Conservation (phyloP, 2,329 filamentous ascomycete species). For the Simplicillium sp. region DNA sequence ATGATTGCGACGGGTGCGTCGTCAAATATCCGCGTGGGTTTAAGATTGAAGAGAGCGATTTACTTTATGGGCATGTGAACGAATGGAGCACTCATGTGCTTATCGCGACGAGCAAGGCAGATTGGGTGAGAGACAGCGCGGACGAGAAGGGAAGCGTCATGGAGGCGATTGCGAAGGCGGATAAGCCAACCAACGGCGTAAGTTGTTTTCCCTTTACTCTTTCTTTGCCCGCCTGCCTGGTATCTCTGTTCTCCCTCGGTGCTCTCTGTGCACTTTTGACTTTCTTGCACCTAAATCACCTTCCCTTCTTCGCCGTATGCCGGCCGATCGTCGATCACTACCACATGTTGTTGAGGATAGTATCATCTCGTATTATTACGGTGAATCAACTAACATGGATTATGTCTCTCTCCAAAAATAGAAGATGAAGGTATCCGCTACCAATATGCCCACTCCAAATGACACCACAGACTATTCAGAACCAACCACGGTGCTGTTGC, state of each 20-base stretch:
- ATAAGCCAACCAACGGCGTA: constrained; percentile 60
- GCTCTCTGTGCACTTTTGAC: too few relatives aligned
- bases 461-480: constrained; percentile 52
- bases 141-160: constrained; percentile 83
- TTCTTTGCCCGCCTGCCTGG: too few relatives aligned
- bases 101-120: constrained; percentile 89
- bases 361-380: too few relatives aligned
- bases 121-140: constrained; percentile 84
- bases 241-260: too few relatives aligned
- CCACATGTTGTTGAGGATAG: too few relatives aligned
- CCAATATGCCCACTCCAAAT: constrained; percentile 75
- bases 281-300: too few relatives aligned
- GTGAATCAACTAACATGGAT: neutral
- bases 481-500: constrained; percentile 71
- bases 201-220: constrained; percentile 13
- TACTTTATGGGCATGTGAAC: constrained; percentile 76
- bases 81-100: constrained; percentile 84
- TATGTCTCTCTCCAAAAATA: constrained; percentile 20
- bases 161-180: constrained; percentile 56
- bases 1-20: constrained; percentile 76
- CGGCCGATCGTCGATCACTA: too few relatives aligned
- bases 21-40: constrained; percentile 64
- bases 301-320: neutral
- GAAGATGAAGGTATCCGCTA: constrained; percentile 85
- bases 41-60: constrained; percentile 67